Conservation (phyloP, 257 asterid species). For the Salvia rosmarinus region DNA sequence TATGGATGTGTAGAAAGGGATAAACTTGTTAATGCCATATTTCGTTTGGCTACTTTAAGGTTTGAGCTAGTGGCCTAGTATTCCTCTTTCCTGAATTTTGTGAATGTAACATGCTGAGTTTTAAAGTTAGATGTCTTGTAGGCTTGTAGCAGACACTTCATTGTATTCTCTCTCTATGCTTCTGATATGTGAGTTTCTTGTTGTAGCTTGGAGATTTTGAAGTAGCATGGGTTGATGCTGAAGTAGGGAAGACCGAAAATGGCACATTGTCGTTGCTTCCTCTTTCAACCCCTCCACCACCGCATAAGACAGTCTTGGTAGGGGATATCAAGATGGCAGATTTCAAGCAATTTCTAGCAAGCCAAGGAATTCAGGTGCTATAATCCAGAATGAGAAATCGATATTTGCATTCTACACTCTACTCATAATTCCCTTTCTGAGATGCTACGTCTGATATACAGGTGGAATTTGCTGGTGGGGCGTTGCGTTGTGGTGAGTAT, state of each 20-base stretch:
- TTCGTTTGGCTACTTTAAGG: not conserved
- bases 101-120: not conserved
- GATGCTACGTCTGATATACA: conserved; percentile 36
- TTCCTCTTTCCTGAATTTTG: conserved; percentile 2
- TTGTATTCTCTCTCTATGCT: conserved; percentile 13
- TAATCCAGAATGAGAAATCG: not conserved
- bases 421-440: not conserved
- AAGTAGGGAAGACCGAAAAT: conserved; percentile 78
- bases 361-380: conserved; percentile 88
- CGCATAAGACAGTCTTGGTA: conserved; percentile 90
- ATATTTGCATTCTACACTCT: not conserved
- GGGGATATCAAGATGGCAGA: conserved; percentile 98
- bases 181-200: conserved; percentile 29
- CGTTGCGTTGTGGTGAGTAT: conserved; percentile 89
- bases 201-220: conserved; percentile 93
- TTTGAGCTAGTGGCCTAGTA: conserved; percentile 16
- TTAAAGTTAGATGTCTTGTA: conserved; percentile 5
- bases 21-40: conserved; percentile 9
- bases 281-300: conserved; percentile 68
- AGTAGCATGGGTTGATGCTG: conserved; percentile 96
- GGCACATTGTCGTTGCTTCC: conserved; percentile 78
- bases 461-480: conserved; percentile 92
- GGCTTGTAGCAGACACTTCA: not conserved
- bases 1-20: conserved; percentile 17
- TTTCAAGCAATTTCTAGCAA: conserved; percentile 93